A percentile compares a stretch with the other conserved stretches of the same genome.
phyloP scores from a whole-genome alignment of 371 early-diverging fungal species.

The Apophysomyces trapeziformis region DNA sequence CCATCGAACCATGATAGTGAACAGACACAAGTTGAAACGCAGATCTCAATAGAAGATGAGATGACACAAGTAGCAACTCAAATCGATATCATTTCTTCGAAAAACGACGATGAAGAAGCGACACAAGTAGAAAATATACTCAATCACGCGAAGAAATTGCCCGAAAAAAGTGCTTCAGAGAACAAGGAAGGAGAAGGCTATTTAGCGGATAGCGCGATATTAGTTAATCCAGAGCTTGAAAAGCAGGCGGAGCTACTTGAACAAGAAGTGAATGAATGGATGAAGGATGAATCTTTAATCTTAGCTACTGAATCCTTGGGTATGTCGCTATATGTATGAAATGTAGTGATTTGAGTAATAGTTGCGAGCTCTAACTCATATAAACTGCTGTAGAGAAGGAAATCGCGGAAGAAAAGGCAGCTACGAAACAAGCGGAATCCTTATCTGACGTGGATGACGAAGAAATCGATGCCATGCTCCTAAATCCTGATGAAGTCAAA shows the following conservation, averaged over 20 bases:
- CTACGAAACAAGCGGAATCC: slow-evolving; percentile 23
- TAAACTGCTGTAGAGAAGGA: slow-evolving; percentile 31
- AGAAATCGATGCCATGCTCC: slow-evolving; percentile 72
- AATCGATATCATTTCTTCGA: background rate
- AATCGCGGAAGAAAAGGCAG: slow-evolving; percentile 8
- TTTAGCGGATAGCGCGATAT: background rate
- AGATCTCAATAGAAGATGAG: slow-evolving; percentile 17
- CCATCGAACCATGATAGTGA: background rate
- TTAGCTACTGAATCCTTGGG: slow-evolving; percentile 42
- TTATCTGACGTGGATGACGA: slow-evolving; percentile 79
- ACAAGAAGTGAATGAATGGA: slow-evolving; percentile 47
- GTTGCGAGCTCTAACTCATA: background rate
- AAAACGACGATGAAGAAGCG: slow-evolving; percentile 8
- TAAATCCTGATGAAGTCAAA: slow-evolving; percentile 77
- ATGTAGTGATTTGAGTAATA: slow-evolving; percentile 11
- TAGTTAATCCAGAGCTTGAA: slow-evolving; percentile 25
- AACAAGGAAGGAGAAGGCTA: background rate
- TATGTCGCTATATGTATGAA: slow-evolving; percentile 17
- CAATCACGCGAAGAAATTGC: background rate
- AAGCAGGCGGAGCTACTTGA: slow-evolving; percentile 32
- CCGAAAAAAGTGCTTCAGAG: background rate
- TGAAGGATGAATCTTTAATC: slow-evolving; percentile 31
- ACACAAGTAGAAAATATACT: slow-evolving; percentile 20
- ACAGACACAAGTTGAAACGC: background rate
- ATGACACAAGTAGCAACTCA: slow-evolving; percentile 11